Base-by-base conservation (phyloP, 805 yeast species). In the Ogataea paraovalis region DNA sequence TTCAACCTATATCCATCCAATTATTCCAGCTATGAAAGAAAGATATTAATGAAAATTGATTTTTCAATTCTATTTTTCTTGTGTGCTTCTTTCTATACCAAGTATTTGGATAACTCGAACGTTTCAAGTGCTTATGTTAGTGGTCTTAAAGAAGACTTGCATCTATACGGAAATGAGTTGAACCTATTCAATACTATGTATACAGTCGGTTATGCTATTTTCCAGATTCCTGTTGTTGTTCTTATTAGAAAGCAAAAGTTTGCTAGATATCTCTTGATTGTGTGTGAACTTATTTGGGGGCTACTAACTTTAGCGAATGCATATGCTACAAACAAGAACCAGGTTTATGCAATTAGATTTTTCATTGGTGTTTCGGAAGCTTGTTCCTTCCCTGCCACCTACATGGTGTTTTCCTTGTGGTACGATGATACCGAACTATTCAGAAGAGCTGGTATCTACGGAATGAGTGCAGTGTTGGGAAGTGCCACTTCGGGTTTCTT, bases 301-400 rank as follows among this genome's bases (percentile, higher is more conserved):
- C 33, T 55, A 16, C 52, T 59, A 45, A 58, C 60, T 22, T 48
- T 59, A 60, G 78, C 73, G 51, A 74, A 69, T 49, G 81, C 54
- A 18, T 49, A 50, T 47, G 63, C 74, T 5, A 61, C 72, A 2
- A 68, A 68, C 28, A 76, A 71, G 47, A 60, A 64, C 43, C 83
- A 78, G 49, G 68, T 82, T 36, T 76, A 80, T 62, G 83, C 67
- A 1, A 68, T 82, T 19, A 67, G 87, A 44, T 82, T 83, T 55
- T 76, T 83, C 55, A 79, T 77, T 52, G 88, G 82, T 4, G 56
- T 78, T 9, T 79, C 80, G 56, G 87, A 83, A 59, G 73, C 82
- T 33, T 74, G 79, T 39, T 78, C 85, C 0, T 81, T 78, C 66
- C 85, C 88, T 12, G 82, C 80, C 13, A 69, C 82, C 52, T 80